Evolutionary conservation across 2,329 filamentous ascomycete species (phyloP), one percentile per base, ranked within the genome.

Genomic region (Apiospora arundinis): DNA sequence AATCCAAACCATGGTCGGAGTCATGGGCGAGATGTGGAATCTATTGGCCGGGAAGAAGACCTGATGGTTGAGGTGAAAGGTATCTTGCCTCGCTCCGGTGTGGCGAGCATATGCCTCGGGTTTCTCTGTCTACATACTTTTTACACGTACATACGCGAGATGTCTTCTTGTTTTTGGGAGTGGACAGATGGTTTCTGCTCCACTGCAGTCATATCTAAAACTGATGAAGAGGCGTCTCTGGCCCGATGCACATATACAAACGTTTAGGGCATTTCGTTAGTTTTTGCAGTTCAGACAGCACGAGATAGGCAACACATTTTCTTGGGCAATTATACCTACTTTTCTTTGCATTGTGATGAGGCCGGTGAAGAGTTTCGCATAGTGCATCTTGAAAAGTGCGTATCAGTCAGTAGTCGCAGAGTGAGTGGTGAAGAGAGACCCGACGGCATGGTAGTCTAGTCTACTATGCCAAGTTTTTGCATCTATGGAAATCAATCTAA

Each of bases 221-320:
- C 21, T 67, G 42, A 67, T 46, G 56, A 63, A 63, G 56, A 63
- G 56, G 56, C 56, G 56, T 63, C 56, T 63, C 9, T 63, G 56
- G 56, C 32, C 56, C 18, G 40, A 63, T 63, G 56, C 56, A 63
- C 56, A 63, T 63, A 63, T 14, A 63, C 49, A 56, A 18, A 63
- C 28, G 28, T 56, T 18, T 18, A 14, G 28, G 52, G 52, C 7
- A 28, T 37, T 63, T 63, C 12, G 32, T 63, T 63, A 32, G 56
- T 40, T 63, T 63, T 63, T n/a, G 56, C 21, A 40, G 32, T 63
- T 63, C 32, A 63, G 32, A 63, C 56, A 40, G 56, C 56, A 63
- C 56, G 56, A 63, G 56, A 63, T 63, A 63, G 56, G 56, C 56
- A 63, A 63, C n/a, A 63, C 28, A 63, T 40, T 40, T 60, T 63